Evolutionary conservation across 768 basidiomycete species (phyloP), one percentile per base, ranked within the genome.

Genomic region (Hirschioporus abietinus): DNA sequence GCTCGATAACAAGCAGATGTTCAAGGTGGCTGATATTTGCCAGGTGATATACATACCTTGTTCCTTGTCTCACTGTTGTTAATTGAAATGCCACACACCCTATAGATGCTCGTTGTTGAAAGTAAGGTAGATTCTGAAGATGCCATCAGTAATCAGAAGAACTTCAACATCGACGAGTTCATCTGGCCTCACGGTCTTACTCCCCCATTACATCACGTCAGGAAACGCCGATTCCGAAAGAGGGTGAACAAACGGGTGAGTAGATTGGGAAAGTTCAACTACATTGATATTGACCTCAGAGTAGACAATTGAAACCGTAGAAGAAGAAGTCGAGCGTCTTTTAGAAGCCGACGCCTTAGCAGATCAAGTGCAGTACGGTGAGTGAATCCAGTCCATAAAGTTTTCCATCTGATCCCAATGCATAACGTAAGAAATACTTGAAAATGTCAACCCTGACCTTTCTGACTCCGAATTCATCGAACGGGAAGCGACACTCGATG

Each of bases 21-120:
- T 99, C 83, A 99, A 99, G 77, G 93, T 96, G 7, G 96, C 95
- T 52, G 97, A 99, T 75, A 96, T 99, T 78, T 96, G 93, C 79
- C 96, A 97, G 86, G 94, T 95, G 71, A 71, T 71, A 60, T 63
- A 66, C 35, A 66, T 42, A 57, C 66, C 76, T 67, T 72, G 57
- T 26, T 67, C 63, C 12, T 26, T 52, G 42, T 63, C 20, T 34
- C 18, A 7, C 52, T 7, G 12, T 10, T 66, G 58, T 66, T 42
- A 72, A 52, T 20, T 3, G 42, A 5, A 52, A 30, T 30, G 30
- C 4, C 30, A 30, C 30, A 30, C 30, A 30, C 30, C 30, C 42
- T 3, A 15, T 52, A 97, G 94, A 98, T 98, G 95, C 85, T 99
- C 59, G 88, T 97, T 1, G 88, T 97, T 25, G 93, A 90, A 68